phyloP scores from a whole-genome alignment of 2,329 filamentous ascomycete genomes.

The Chlorencoelia australis region DNA sequence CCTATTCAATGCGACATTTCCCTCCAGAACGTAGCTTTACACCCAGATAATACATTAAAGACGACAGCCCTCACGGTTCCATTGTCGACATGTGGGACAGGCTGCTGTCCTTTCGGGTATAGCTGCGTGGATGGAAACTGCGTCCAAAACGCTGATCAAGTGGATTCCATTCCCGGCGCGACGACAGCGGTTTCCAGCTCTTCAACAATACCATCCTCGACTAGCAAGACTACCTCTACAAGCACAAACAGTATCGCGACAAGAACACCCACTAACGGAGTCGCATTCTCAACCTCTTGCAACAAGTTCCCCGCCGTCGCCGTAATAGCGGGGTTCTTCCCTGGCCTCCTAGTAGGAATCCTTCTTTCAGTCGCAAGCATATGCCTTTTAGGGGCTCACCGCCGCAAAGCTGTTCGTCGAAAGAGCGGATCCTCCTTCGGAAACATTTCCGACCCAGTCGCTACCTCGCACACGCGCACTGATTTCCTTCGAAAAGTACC shows the following conservation, averaged over 20 bases:
- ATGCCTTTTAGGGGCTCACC: slow-evolving; percentile 26
- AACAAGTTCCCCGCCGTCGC: slow-evolving; percentile 17
- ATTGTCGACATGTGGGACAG: slow-evolving; percentile 46
- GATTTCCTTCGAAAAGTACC: slow-evolving; percentile 40
- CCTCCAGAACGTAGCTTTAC: slow-evolving; percentile 46
- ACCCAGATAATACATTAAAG: slow-evolving; percentile 53
- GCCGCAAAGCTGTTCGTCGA: slow-evolving; percentile 16
- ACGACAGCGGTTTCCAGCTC: slow-evolving; percentile 17
- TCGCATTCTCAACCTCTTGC: slow-evolving; percentile 11
- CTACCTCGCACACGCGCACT: slow-evolving; percentile 35
- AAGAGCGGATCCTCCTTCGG: slow-evolving; percentile 34
- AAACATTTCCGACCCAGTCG: slow-evolving; percentile 43
- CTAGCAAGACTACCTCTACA: slow-evolving; percentile 1
- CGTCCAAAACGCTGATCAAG: slow-evolving; percentile 41
- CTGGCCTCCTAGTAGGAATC: slow-evolving; percentile 38
- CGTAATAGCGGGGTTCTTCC: slow-evolving; percentile 27
- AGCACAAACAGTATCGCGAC: slow-evolving; percentile 1
- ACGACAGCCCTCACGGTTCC: slow-evolving; percentile 49
- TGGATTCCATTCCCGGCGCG: slow-evolving; percentile 18
- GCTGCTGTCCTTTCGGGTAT: slow-evolving; percentile 67
- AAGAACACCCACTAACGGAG: slow-evolving; percentile 1
- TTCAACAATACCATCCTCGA: slow-evolving; percentile 12
- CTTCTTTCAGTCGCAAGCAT: slow-evolving; percentile 33
- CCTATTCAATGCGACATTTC: slow-evolving; percentile 54
- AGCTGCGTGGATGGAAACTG: slow-evolving; percentile 43